Base-by-base conservation (phyloP, 2,329 filamentous ascomycete species). In the Monosporascus sp. region DNA sequence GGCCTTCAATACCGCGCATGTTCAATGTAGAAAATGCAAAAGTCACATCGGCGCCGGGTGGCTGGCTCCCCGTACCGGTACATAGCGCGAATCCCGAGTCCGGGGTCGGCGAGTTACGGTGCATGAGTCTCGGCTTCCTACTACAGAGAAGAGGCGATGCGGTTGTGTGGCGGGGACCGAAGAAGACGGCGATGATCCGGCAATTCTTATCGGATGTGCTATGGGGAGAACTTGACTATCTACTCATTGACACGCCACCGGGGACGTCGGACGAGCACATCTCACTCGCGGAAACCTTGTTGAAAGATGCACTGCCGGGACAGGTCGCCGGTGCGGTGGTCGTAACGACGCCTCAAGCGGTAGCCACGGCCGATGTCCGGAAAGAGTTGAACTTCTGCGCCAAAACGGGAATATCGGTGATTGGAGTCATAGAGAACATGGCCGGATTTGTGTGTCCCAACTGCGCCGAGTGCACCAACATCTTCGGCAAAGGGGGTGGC, bases 391-490 rank as follows among this genome's bases (percentile, higher is more conserved):
- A 96, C 69, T 96, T 97, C 67, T 97, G 92, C 72, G 77, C 77
- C 49, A 96, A 96, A 74, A 93, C 89, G 1, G 81, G 83, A 31
- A 85, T 96, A 48, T 77, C 80, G 2, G 84, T 95, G 37, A 76
- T 97, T 11, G 94, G 94, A 0, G 92, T 99, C 1, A 82, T 99
- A 46, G 94, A 99, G 74, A 99, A 99, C 68, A 97, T 99, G 94
- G 87, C 86, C 60, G 90, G 90, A 2, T 95, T 89, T 63, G 88
- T 94, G n/a, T 94, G 89, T 65, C 84, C 84, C 6, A 82, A 87
- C 65, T 88, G 85, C 70, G 82, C 81, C 48, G 91, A 97, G 68
- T 95, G 93, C 71, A 96, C 90, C 50, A 90, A 97, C 71, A 82
- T 97, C 49, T 99, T 99, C 69, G 90, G 87, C 49, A 92, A 89